Conservation (phyloP, 345 rosid genomes). For the Cardamine occulta region DNA sequence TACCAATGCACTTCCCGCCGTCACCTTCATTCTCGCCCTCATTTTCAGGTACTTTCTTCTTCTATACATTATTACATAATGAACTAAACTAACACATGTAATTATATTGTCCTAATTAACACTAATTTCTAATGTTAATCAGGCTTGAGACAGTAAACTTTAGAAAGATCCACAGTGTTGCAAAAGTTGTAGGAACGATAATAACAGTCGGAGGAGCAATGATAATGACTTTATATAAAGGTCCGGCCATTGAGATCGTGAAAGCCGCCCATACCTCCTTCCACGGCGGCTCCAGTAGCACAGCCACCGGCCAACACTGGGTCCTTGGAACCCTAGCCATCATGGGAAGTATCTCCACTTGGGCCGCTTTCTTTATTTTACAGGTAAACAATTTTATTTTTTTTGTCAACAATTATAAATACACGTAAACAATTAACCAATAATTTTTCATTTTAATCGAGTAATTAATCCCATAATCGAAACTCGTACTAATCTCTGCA, state of each 20-base stretch:
- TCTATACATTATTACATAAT: background rate
- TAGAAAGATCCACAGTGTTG: conserved; percentile 66
- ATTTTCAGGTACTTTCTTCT: conserved; percentile 62
- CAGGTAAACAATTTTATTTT: conserved; percentile 23
- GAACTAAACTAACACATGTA: background rate
- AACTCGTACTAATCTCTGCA: no score
- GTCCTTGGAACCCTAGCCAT: conserved; percentile 68
- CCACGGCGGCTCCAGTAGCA: conserved; percentile 39
- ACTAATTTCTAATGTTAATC: conserved; percentile 3
- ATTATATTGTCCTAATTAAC: background rate
- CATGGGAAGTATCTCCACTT: conserved; percentile 59
- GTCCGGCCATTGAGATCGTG: conserved; percentile 67
- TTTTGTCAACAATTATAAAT: no score
- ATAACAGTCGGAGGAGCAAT: conserved; percentile 84
- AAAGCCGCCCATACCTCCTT: conserved; percentile 47
- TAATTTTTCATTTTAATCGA: no score
- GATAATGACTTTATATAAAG: conserved; percentile 93
- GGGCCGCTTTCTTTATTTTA: conserved; percentile 80
- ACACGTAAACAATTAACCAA: no score
- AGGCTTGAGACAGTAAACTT: conserved; percentile 76
- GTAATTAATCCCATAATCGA: no score
- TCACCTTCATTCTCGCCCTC: conserved; percentile 82
- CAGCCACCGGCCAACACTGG: conserved; percentile 57
- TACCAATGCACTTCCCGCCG: conserved; percentile 80
- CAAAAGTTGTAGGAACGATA: conserved; percentile 74